Percentiles rank a stretch among this genome's conserved stretches.
Conservation (phyloP, 2,329 filamentous ascomycete species). For the Geosmithia morbida region DNA sequence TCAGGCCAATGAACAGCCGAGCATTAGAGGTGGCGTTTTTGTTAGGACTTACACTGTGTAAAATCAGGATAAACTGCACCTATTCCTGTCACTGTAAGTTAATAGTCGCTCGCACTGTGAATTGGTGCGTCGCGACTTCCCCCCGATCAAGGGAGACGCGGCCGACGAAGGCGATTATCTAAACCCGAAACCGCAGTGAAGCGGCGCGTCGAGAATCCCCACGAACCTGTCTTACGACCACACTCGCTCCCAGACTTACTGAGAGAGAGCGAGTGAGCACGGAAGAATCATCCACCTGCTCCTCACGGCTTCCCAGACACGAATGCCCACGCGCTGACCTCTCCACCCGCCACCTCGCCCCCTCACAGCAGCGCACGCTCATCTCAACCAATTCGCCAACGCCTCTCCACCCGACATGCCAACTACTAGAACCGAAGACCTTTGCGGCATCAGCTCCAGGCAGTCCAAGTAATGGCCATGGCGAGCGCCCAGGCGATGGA, state of each 20-base stretch:
- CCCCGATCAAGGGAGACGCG: not conserved
- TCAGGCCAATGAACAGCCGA: not conserved
- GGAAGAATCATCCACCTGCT: not conserved
- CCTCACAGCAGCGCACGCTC: conserved; percentile 8
- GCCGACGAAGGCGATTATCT: not conserved
- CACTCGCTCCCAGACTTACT: not conserved
- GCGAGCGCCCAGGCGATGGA: conserved; percentile 38
- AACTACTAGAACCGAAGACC: not conserved
- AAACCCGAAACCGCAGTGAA: not conserved
- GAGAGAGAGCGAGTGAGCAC: not conserved
- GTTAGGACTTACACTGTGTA: not conserved
- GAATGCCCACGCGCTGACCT: conserved; percentile 1
- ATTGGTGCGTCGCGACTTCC: not conserved
- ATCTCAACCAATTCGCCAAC: no score
- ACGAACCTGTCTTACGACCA: not conserved
- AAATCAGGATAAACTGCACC: not conserved
- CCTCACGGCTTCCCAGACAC: not conserved
- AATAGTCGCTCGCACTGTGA: not conserved
- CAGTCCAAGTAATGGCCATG: conserved; percentile 21
- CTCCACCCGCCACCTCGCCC: not conserved
- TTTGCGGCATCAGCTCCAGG: conserved; percentile 5
- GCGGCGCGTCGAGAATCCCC: not conserved
- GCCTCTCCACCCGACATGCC: conserved; percentile 14
- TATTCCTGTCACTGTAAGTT: not conserved
- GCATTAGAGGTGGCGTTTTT: not conserved